Base-by-base conservation (phyloP, 1,284 basidiomycete species). In the Trametes versicolor region DNA sequence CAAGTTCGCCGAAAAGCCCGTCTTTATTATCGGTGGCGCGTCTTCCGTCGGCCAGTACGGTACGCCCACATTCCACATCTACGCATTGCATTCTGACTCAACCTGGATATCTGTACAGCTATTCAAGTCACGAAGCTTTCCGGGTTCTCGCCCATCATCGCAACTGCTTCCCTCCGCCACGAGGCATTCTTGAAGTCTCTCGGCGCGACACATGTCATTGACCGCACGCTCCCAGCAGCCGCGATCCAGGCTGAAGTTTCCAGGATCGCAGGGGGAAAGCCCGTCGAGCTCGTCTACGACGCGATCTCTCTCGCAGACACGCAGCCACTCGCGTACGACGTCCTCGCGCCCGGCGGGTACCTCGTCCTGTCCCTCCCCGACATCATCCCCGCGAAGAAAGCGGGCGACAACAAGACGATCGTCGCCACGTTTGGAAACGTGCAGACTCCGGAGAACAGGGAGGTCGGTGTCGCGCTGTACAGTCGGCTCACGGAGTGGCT, bases 1-100 rank as follows among this genome's bases (percentile, higher is more conserved):
- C 19, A 81, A 80, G 56, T 81, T 80, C 68, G 60, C 73, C 0
- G 73, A 74, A 13, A 76, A 78, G 60, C 76, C 82, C 2, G 74
- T 82, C 43, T 66, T 85, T 56, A 74, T 85, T 56, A 70, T 83
- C 58, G 83, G 82, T 15, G 84, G 84, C 9, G 73, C 82, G 2
- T 76, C 78, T 0, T 80, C 79, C 13, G 79, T 84, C 9, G 84
- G 84, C 15, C 75, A 77, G 67, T 84, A 77, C 63, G 72, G 80
- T 78, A 47, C 29, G 70, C 17, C 37, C 3, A 2, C 37, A 17
- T 60, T 29, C 8, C 7, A 29, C 39, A 55, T 9, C 2, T 5
- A 2, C 8, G 32, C 9, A 15, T 25, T 4, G 39, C 50, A 21
- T 8, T 19, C n/a, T 21, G 29, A 21, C 8, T 41, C 25, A 10